Evolutionary conservation across 768 basidiomycete species (phyloP).

Genomic region (Naganishia antarctica): DNA sequence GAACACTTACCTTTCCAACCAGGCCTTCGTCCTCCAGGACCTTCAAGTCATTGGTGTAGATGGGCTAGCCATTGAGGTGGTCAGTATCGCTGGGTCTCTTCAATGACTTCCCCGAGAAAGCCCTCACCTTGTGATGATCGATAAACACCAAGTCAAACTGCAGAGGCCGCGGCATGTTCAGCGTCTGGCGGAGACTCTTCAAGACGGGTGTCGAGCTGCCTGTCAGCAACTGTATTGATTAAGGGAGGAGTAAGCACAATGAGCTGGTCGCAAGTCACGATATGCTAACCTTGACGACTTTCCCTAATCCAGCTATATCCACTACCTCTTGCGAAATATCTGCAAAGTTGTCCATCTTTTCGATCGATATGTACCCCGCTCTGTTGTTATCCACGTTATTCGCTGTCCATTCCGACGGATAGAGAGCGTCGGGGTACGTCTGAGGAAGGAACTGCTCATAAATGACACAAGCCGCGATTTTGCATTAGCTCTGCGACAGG

Average conservation of each 20-base stretch:
- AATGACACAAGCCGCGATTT: not conserved
- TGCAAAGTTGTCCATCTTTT: slow-evolving; percentile 42
- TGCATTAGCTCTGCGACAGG: too few relatives aligned
- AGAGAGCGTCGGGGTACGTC: slow-evolving; percentile 32
- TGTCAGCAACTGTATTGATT: slow-evolving; percentile 35
- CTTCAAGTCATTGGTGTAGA: slow-evolving; percentile 44
- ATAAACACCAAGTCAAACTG: slow-evolving; percentile 46
- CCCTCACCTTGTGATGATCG: slow-evolving; percentile 39
- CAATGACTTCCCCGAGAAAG: too few relatives aligned
- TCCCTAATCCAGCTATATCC: slow-evolving; percentile 38
- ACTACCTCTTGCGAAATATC: slow-evolving; percentile 36
- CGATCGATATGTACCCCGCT: slow-evolving; percentile 44
- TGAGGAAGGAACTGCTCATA: slow-evolving; percentile 34
- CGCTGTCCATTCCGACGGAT: slow-evolving; percentile 36
- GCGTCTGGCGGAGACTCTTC: slow-evolving; percentile 34
- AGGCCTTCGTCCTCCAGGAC: slow-evolving; percentile 44
- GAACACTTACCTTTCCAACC: slow-evolving; percentile 36
- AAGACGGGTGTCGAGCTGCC: slow-evolving; percentile 30
- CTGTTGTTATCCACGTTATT: slow-evolving; percentile 24
- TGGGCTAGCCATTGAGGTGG: slow-evolving; percentile 29
- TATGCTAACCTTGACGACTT: slow-evolving; percentile 38
- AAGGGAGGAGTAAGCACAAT: slow-evolving; percentile 7
- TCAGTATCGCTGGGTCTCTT: too few relatives aligned
- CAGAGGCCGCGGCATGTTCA: slow-evolving; percentile 36
- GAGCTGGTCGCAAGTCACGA: not conserved